phyloP scores from a whole-genome alignment of 208 protist species.

The Novymonas esmeraldas region DNA sequence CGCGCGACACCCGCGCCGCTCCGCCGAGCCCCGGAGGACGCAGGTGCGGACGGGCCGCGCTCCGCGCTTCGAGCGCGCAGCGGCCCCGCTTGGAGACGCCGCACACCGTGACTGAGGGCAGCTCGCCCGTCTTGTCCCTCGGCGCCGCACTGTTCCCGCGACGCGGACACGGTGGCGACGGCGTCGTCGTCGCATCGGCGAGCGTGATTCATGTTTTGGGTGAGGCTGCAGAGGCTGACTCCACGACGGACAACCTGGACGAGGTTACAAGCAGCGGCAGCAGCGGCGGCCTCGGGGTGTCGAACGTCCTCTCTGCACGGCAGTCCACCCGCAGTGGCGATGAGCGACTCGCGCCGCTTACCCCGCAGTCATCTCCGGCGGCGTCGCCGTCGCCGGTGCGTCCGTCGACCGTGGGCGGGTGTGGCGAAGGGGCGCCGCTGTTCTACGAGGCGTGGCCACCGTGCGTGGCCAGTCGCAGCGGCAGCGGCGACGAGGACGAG shows the following conservation, averaged over 20 bases:
- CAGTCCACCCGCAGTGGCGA: not conserved
- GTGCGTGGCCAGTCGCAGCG: not conserved
- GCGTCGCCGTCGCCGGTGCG: constrained; percentile 14
- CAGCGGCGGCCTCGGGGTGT: not conserved
- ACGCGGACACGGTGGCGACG: not conserved
- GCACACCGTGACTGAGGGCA: not conserved
- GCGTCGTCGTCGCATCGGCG: not conserved
- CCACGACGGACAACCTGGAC: not conserved
- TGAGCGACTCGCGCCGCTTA: not conserved
- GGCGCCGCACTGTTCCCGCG: not conserved
- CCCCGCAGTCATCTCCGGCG: not conserved
- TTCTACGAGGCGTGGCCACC: not conserved
- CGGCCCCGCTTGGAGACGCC: no score
- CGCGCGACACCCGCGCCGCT: not conserved
- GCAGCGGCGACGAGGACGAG: not conserved
- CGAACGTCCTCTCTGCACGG: not conserved
- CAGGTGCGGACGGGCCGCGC: no score
- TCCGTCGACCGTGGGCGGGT: not conserved
- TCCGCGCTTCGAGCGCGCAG: no score
- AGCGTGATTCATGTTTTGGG: not conserved
- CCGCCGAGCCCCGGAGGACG: no score
- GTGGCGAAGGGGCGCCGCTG: constrained; percentile 9
- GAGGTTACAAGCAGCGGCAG: no score
- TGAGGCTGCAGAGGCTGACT: not conserved
- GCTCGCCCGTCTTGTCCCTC: not conserved